Percentiles rank a stretch among this genome's conserved stretches.
Conservation (phyloP, 192 early-diverging fungal genomes). For the Endogone sp. region DNA sequence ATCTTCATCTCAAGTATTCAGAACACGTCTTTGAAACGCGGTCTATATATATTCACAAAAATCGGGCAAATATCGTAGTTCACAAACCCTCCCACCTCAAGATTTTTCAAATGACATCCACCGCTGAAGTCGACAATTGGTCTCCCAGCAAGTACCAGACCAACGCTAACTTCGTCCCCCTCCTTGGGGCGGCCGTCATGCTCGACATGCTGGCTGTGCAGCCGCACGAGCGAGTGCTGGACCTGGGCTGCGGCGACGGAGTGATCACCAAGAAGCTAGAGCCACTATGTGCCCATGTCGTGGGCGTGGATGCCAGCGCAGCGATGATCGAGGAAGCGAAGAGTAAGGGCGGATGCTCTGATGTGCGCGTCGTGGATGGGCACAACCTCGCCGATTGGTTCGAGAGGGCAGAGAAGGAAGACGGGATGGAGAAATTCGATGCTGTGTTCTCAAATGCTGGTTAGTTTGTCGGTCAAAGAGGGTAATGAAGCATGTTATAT, state of each 20-base stretch:
- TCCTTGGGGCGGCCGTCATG: conserved; percentile 38
- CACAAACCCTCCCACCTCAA: no score
- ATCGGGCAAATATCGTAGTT: no score
- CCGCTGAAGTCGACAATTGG: conserved; percentile 54
- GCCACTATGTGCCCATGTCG: conserved; percentile 35
- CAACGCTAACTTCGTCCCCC: conserved; percentile 55
- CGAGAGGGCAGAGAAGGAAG: conserved; percentile 28
- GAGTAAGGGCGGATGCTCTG: conserved; percentile 17
- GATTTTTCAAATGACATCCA: no score
- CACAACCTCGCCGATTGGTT: conserved; percentile 38
- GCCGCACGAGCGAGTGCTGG: conserved; percentile 53
- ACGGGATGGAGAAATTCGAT: conserved; percentile 45
- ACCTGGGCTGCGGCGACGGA: conserved; percentile 70
- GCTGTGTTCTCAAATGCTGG: conserved; percentile 68
- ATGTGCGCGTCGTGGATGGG: conserved; percentile 52
- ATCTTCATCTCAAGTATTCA: no score
- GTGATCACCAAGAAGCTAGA: conserved; percentile 52
- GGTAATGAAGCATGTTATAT: not conserved
- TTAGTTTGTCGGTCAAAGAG: conserved; percentile 20
- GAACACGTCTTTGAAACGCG: no score
- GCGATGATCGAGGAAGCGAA: conserved; percentile 53
- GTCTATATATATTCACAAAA: no score
- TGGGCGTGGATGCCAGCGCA: conserved; percentile 56
- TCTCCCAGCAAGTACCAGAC: conserved; percentile 44
- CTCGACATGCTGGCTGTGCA: conserved; percentile 45